Evolutionary conservation across 192 early-diverging fungal species (phyloP).

Genomic region (Geosiphon pyriformis): DNA sequence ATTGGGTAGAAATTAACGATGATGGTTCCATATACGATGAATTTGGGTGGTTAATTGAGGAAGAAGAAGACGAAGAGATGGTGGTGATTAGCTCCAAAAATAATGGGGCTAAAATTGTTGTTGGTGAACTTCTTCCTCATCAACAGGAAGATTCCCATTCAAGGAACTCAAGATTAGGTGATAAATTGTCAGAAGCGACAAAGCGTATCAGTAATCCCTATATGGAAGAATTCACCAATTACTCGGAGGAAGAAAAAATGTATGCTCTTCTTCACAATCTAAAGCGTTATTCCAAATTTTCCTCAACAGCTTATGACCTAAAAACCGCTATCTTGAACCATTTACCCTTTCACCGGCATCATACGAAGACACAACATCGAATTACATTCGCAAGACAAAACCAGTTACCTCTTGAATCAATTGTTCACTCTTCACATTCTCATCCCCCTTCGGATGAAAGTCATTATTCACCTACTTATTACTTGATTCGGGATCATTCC

Average conservation of each 20-base stretch:
- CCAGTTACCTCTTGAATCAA: conserved; percentile 33
- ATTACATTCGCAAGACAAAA: conserved; percentile 18
- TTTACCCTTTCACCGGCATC: background rate
- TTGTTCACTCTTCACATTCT: conserved; percentile 36
- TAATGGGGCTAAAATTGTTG: conserved; percentile 11
- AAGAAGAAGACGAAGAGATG: conserved; percentile 26
- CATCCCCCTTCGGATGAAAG: conserved; percentile 28
- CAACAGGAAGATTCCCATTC: background rate
- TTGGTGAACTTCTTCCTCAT: conserved; percentile 22
- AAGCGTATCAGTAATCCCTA: conserved; percentile 25
- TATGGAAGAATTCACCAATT: conserved; percentile 13
- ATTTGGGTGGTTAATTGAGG: conserved; percentile 16
- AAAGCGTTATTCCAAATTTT: conserved; percentile 34
- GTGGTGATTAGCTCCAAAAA: conserved; percentile 9
- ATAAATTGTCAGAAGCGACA: background rate
- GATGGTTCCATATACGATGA: conserved; percentile 11
- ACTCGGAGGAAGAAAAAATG: conserved; percentile 24
- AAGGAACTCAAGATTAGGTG: conserved; percentile 6
- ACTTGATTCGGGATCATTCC: conserved; percentile 40
- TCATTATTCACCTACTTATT: conserved; percentile 42
- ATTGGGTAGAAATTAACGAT: conserved; percentile 17
- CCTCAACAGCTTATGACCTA: conserved; percentile 27
- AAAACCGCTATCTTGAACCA: conserved; percentile 6
- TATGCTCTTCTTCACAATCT: conserved; percentile 27
- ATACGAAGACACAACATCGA: background rate